Conservation (phyloP, 495 filamentous ascomycete species). For the Penicillium manginii region DNA sequence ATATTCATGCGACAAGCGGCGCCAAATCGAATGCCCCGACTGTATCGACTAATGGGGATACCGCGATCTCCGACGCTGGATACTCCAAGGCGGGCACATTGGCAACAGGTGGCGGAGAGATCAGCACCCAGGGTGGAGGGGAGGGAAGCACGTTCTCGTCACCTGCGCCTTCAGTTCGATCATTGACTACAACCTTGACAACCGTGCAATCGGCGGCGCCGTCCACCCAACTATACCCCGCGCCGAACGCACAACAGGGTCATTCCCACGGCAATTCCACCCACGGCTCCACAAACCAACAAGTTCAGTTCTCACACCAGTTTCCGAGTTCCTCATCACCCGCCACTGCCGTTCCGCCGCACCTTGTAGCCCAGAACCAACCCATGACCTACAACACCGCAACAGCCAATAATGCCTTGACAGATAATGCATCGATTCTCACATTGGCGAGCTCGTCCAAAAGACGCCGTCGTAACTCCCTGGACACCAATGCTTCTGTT, state of each 20-base stretch:
- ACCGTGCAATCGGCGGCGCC: conserved; percentile 89
- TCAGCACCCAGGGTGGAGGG: conserved; percentile 70
- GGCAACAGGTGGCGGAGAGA: conserved; percentile 62
- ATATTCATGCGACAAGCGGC: conserved; percentile 56
- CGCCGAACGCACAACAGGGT: conserved; percentile 43
- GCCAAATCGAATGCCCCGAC: conserved; percentile 77
- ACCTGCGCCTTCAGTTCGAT: conserved; percentile 86
- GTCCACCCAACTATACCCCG: conserved; percentile 60
- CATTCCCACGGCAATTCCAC: conserved; percentile 48
- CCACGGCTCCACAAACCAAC: conserved; percentile 53
- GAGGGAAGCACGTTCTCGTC: conserved; percentile 90
- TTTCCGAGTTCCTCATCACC: conserved; percentile 70
- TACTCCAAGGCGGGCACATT: conserved; percentile 80
- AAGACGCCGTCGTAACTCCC: conserved; percentile 79
- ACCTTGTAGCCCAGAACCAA: conserved; percentile 69
- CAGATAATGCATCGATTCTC: conserved; percentile 93
- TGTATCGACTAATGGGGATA: conserved; percentile 77
- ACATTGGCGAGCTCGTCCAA: conserved; percentile 97
- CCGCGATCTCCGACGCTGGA: conserved; percentile 71
- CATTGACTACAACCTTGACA: conserved; percentile 91
- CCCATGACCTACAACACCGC: conserved; percentile 85
- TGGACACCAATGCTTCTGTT: conserved; percentile 95
- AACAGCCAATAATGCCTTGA: conserved; percentile 88
- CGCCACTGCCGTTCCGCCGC: conserved; percentile 78
- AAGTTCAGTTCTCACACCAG: conserved; percentile 82